phyloP scores from a whole-genome alignment of 768 basidiomycete species.

The Podaxis sp. region DNA sequence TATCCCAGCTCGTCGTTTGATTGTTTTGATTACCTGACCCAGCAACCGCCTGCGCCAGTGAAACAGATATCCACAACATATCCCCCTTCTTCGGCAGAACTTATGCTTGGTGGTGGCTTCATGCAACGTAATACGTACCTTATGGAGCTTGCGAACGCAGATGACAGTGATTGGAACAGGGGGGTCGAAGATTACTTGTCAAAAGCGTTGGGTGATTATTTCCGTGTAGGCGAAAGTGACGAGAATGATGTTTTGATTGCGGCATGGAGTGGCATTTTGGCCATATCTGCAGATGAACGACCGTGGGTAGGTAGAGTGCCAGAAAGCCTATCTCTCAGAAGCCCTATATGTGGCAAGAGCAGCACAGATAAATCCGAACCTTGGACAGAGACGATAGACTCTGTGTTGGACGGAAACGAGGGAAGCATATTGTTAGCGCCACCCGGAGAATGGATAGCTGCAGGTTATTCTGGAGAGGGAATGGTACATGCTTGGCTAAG shows the following conservation, averaged over 20 bases:
- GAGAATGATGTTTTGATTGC: slow-evolving; percentile 39
- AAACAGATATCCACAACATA: not conserved
- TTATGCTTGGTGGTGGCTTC: slow-evolving; percentile 71
- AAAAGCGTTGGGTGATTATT: slow-evolving; percentile 50
- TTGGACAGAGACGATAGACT: slow-evolving; percentile 8
- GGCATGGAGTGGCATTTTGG: slow-evolving; percentile 65
- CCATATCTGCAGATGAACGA: slow-evolving; percentile 54
- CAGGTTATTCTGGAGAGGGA: slow-evolving; percentile 71
- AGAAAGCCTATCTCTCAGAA: slow-evolving; percentile 41
- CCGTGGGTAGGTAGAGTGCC: slow-evolving; percentile 76
- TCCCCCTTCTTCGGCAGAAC: slow-evolving; percentile 34
- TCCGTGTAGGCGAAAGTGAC: slow-evolving; percentile 29
- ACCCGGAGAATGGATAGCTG: slow-evolving; percentile 70
- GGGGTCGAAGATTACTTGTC: slow-evolving; percentile 28
- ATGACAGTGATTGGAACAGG: slow-evolving; percentile 32
- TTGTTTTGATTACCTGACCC: slow-evolving; percentile 71
- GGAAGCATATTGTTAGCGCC: slow-evolving; percentile 20
- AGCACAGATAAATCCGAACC: slow-evolving; percentile 1
- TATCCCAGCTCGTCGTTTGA: slow-evolving; percentile 36
- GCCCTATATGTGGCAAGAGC: not conserved
- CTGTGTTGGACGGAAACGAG: not conserved
- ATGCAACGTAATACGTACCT: slow-evolving; percentile 29
- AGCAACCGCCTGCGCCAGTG: slow-evolving; percentile 34
- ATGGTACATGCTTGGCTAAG: slow-evolving; percentile 73
- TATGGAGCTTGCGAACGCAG: slow-evolving; percentile 35